These are phyloP conservation scores for Puccinia triticina DNA, from an alignment of 1,284 basidiomycete species.

Conservation along the genomic window DNA sequence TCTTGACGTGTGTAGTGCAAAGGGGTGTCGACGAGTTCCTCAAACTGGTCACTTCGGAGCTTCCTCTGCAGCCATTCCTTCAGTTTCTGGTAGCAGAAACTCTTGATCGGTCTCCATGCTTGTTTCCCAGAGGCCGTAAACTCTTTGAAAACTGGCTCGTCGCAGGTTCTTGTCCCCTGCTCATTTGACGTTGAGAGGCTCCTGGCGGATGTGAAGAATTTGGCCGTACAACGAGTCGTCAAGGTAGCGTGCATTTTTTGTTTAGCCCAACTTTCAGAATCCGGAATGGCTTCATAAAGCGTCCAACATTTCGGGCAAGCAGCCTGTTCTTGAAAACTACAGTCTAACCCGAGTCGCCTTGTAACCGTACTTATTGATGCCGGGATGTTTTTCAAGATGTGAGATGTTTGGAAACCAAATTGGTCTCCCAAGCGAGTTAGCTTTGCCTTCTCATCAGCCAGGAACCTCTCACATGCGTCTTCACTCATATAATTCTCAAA, in stretches of 20 bases:
- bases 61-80: conserved; percentile 4
- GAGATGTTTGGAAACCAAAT: background rate
- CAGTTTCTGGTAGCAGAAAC: conserved; percentile 12
- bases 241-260: background rate
- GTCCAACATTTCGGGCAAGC: background rate
- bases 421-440: background rate
- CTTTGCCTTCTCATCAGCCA: background rate
- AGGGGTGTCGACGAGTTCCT: background rate
- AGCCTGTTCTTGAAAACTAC: conserved; percentile 2
- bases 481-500: conserved; percentile 3
- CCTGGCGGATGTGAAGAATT: background rate
- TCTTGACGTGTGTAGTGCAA: background rate
- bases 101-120: background rate
- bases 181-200: background rate
- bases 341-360: background rate
- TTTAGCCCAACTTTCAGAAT: background rate
- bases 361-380: background rate
- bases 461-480: too few relatives aligned
- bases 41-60: background rate
- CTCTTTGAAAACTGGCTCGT: background rate
- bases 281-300: too few relatives aligned
- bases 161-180: background rate
- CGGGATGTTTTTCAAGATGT: background rate
- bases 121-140: background rate
- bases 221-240: background rate